Evolutionary conservation across 2,329 filamentous ascomycete species (phyloP), one percentile per base, ranked within the genome.

Genomic region (Nakataea oryzae): DNA sequence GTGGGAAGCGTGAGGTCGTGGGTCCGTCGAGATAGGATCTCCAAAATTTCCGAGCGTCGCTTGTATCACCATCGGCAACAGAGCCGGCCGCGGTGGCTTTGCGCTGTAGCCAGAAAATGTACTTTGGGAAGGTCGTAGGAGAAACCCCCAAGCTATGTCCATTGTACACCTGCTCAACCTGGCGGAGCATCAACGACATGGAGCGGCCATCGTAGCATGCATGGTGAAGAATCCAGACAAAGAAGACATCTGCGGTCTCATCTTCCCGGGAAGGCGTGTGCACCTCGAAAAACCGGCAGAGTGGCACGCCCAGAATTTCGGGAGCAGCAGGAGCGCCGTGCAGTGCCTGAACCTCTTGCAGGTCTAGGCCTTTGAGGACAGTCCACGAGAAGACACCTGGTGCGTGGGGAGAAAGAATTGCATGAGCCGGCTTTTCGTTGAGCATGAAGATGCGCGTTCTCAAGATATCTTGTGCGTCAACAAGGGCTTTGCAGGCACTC

Each of bases 141-240:
- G 6, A 14, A 57, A 14, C 13, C 55, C 5, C 55, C n/a, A 57
- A 27, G 27, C 24, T 21, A 26, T 57, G 14, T 28, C 55, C 55
- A 4, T 57, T 24, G 63, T 77, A 81, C 2, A 75, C 76, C 47
- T 72, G 72, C 67, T 81, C 79, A 54, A 26, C 81, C 74, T 2
- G 26, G 55, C 29, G 26, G 14, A 57, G 55, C 55, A 82, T 68
- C 3, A 81, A 67, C 6, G 77, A 77, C 76, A 82, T 79, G 0
- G 76, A 78, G 81, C 81, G 83, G 27, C 81, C 82, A 61, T 85
- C 82, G 63, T 85, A 85, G 0, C 84, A 67, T 5, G 77, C 79
- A 65, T 85, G 82, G 65, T 85, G 81, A 71, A 82, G 78, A 0
- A 79, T 81, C 65, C 81, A 71, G 21, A 84, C 76, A 64, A 84